These are phyloP conservation scores for Gamsiella multidivaricata DNA, from an alignment of 192 early-diverging fungal genomes.

Conservation along the genomic window DNA sequence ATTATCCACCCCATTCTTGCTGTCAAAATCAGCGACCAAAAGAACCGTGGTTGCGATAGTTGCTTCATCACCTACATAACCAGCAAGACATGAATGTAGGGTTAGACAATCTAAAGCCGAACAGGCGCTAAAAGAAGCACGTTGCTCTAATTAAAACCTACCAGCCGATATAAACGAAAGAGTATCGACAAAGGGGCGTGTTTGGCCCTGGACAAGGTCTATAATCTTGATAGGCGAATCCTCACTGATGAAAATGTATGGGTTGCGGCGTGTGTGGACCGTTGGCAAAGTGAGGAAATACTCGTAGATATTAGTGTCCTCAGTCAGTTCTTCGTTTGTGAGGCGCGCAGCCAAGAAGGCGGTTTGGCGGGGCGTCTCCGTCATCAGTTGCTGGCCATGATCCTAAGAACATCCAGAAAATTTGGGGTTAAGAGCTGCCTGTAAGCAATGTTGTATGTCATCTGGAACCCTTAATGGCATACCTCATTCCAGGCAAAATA, in stretches of 20 bases:
- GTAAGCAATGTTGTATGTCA: no score
- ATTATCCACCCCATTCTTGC: conserved; percentile 58
- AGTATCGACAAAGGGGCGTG: conserved; percentile 33
- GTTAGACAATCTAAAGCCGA: background rate
- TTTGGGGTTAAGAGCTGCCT: background rate
- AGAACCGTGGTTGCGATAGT: background rate
- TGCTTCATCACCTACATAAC: background rate
- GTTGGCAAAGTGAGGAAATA: conserved; percentile 73
- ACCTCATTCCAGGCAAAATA: conserved; percentile 71
- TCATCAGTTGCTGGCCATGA: conserved; percentile 32
- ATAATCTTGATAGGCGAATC: conserved; percentile 53
- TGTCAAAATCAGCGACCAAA: conserved; percentile 68
- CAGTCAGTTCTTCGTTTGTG: conserved; percentile 55
- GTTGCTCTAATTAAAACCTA: background rate
- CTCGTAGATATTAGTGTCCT: conserved; percentile 73
- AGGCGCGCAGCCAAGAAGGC: conserved; percentile 25
- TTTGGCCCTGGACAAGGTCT: conserved; percentile 50
- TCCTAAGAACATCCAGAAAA: conserved; percentile 8
- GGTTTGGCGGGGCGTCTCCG: conserved; percentile 23
- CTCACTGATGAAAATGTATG: conserved; percentile 68
- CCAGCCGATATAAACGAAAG: conserved; percentile 34
- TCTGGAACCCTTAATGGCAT: no score
- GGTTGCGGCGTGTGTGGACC: conserved; percentile 73
- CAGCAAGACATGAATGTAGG: background rate
- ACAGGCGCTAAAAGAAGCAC: background rate